Base-by-base conservation (phyloP, 805 yeast genomes). In the Wickerhamomyces tratensis region DNA sequence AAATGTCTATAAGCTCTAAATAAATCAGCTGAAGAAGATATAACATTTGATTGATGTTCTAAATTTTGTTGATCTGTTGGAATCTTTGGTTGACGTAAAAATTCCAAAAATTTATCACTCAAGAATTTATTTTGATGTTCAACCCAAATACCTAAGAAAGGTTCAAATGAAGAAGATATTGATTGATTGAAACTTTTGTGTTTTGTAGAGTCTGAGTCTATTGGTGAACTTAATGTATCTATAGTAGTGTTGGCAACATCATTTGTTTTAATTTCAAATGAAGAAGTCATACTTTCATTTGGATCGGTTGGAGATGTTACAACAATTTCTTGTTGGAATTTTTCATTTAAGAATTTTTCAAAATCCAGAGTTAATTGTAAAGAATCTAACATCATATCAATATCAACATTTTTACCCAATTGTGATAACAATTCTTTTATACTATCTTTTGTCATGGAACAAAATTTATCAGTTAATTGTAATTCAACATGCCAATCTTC, bases 11-110 rank as follows among this genome's bases (percentile, higher is more conserved):
- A 89, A 3, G 76, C 64, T 52, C 87, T 75, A 61, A 93, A 89
- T 33, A 93, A 62, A 50, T 91, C 97, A 1, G 94, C 86, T 10
- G 95, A 84, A 0, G 96, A 85, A 35, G 82, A 86, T 8, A 93
- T 68, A 13, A 93, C 89, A 53, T 81, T 76, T 6, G 82, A 75
- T 9, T 74, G 68, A 35, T 71, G 73, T 33, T 71, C 69, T 41
- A 67, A 67, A 15, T 68, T 63, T 7, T 66, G 64, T 5, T 65
- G 63, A n/a, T 57, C 70, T 41, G 60, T 46, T 39, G 78, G 74
- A 44, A 82, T 61, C 46, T 77, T 75, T 6, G 79, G 63, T 25
- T 76, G 72, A 41, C 78, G 71, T 56, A 79, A 64, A 54, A 81
- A 87, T 41, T 79, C 84, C 35, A 75, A 56, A 43, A 89, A 67